Percentiles rank a stretch among this genome's conserved stretches.
phyloP scores from a whole-genome alignment of 169 alveolate genomes.

The Theileria annulata region DNA sequence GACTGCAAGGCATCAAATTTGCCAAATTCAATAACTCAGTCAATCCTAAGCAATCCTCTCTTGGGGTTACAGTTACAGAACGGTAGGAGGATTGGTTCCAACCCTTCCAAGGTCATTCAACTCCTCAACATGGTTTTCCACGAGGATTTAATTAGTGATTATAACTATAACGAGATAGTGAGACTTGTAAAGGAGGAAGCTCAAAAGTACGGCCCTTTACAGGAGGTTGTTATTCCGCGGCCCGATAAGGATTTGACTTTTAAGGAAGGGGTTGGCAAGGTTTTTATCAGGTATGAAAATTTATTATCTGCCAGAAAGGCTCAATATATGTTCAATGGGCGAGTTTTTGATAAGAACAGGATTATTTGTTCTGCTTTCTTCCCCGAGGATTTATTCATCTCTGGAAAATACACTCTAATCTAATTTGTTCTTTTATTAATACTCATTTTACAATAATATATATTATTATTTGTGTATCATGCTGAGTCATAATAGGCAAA shows the following conservation, averaged over 20 bases:
- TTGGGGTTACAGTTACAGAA: conserved; percentile 83
- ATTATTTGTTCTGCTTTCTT: conserved; percentile 88
- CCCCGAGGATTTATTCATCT: conserved; percentile 77
- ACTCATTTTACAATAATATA: background rate
- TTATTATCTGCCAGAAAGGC: conserved; percentile 84
- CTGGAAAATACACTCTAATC: conserved; percentile 80
- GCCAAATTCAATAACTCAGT: conserved; percentile 83
- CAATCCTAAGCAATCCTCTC: conserved; percentile 79
- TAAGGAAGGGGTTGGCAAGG: conserved; percentile 82
- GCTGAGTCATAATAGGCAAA: background rate
- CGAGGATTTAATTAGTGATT: conserved; percentile 81
- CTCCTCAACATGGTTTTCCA: conserved; percentile 83
- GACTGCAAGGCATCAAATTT: conserved; percentile 79
- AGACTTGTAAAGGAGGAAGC: conserved; percentile 83
- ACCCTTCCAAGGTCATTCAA: conserved; percentile 85
- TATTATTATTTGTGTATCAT: background rate
- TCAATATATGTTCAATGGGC: conserved; percentile 85
- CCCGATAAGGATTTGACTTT: conserved; percentile 79
- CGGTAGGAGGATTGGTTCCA: conserved; percentile 80
- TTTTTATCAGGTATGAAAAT: conserved; percentile 77
- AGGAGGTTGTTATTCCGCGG: conserved; percentile 81
- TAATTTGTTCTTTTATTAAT: conserved; percentile 12
- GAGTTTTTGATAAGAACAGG: conserved; percentile 81
- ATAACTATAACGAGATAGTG: conserved; percentile 75
- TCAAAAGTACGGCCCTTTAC: conserved; percentile 82